Conservation (phyloP, 176 grass and related monocot genomes). For the Carex pumila region DNA sequence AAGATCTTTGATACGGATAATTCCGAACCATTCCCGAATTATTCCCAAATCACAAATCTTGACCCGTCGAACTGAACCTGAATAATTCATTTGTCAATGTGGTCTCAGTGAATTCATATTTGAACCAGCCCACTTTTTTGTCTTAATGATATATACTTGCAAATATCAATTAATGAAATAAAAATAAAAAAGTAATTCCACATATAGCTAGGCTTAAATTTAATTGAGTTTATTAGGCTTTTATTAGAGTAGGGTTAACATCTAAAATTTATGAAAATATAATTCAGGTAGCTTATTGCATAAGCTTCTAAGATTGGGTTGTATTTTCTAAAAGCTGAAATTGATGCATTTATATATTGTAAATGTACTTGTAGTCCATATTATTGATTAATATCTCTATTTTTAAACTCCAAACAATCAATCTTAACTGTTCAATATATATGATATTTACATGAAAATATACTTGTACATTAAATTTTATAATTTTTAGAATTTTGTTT, state of each 20-base stretch:
- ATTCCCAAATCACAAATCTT: no score
- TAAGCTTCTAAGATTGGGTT: not conserved
- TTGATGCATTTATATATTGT: not conserved
- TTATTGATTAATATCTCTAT: no score
- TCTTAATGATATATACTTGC: not conserved
- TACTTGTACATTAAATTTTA: no score
- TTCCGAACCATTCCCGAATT: no score
- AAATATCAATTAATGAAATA: not conserved
- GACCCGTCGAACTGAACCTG: no score
- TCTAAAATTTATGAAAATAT: not conserved
- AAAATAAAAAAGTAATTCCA: not conserved
- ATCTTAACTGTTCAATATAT: no score
- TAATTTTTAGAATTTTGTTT: no score
- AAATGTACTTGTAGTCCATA: no score
- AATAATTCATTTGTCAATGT: no score
- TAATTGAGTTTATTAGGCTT: not conserved
- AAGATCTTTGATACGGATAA: no score
- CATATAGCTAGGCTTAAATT: not conserved
- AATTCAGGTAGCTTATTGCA: not conserved
- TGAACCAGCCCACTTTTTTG: conserved; percentile 14
- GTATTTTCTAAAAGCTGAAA: not conserved
- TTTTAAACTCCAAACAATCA: no score
- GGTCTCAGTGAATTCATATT: conserved; percentile 61
- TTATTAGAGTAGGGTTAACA: not conserved
- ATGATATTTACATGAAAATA: no score